Evolutionary conservation across 1,139 yeast genomes (phyloP).

Genomic region (Pichia kudriavzevii): DNA sequence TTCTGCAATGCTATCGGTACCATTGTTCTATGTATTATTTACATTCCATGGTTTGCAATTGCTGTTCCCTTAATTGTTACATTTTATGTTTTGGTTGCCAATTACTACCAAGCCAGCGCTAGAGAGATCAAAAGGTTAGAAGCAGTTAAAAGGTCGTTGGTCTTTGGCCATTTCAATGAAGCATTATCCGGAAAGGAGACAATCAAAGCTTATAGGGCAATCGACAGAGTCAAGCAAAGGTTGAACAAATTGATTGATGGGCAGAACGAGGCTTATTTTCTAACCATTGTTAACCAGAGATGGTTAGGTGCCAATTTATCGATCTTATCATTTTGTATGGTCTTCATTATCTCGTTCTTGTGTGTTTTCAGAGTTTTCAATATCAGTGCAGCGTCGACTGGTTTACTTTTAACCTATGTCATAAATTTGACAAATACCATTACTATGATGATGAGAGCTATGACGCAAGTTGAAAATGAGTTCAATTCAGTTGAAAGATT

Average conservation of each 20-base stretch:
- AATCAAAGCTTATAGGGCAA: slow-evolving; percentile 46
- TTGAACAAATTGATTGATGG: slow-evolving; percentile 46
- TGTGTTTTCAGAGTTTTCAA: slow-evolving; percentile 59
- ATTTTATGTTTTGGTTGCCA: slow-evolving; percentile 43
- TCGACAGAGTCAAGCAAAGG: slow-evolving; percentile 42
- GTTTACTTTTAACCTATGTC: slow-evolving; percentile 59
- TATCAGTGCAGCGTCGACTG: slow-evolving; percentile 59
- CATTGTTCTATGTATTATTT: slow-evolving; percentile 57
- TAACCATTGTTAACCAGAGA: slow-evolving; percentile 65
- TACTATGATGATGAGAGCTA: slow-evolving; percentile 41
- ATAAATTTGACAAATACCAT: slow-evolving; percentile 43
- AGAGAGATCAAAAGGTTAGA: slow-evolving; percentile 80
- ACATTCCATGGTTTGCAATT: slow-evolving; percentile 57
- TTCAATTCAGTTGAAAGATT: slow-evolving; percentile 48
- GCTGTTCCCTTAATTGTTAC: slow-evolving; percentile 53
- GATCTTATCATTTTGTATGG: slow-evolving; percentile 40
- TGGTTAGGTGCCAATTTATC: slow-evolving; percentile 72
- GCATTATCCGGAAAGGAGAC: slow-evolving; percentile 64
- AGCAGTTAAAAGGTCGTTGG: slow-evolving; percentile 65
- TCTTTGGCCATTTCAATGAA: slow-evolving; percentile 73
- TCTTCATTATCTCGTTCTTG: slow-evolving; percentile 45
- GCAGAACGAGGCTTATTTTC: slow-evolving; percentile 65
- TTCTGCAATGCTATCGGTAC: slow-evolving; percentile 54
- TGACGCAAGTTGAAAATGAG: slow-evolving; percentile 45
- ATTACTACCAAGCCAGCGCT: slow-evolving; percentile 61